These are phyloP conservation scores for Prunus padus DNA, from an alignment of 306 rosid genomes.

Conservation along the genomic window DNA sequence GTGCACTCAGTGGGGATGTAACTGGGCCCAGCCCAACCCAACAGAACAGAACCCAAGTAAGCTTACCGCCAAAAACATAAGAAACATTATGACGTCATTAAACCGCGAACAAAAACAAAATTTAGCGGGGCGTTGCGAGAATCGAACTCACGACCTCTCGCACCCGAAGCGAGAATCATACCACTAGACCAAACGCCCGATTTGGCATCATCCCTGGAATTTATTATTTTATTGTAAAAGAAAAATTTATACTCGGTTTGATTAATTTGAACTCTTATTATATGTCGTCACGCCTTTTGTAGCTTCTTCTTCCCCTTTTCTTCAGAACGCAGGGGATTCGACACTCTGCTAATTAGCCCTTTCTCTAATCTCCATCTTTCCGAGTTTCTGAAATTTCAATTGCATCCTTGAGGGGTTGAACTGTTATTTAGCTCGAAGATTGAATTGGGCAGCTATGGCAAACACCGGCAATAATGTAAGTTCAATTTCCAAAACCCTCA, in stretches of 20 bases:
- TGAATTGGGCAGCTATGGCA: slow-evolving; percentile 43
- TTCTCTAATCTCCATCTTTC: neutral
- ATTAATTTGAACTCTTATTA: neutral
- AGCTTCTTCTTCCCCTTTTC: neutral
- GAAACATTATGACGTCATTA: too few species aligned
- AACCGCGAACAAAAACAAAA: too few species aligned
- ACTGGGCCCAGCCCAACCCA: too few species aligned
- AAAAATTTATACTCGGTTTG: neutral
- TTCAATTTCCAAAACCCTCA: slow-evolving; percentile 2
- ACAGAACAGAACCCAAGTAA: too few species aligned
- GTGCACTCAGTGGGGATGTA: too few species aligned
- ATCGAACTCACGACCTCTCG: slow-evolving; percentile 69
- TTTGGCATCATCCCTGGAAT: rapidly evolving
- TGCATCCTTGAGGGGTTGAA: neutral
- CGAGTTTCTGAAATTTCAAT: neutral
- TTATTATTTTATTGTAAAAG: rapidly evolving
- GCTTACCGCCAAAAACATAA: too few species aligned
- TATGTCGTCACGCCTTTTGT: neutral
- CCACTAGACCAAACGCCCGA: slow-evolving; percentile 76
- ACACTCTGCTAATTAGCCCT: neutral
- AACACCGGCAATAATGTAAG: slow-evolving; percentile 56
- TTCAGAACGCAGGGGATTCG: neutral
- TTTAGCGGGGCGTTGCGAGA: slow-evolving; percentile 53
- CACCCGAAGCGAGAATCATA: slow-evolving; percentile 77
- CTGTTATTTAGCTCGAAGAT: slow-evolving; percentile 4